A percentile compares a stretch with the other conserved stretches of the same genome.
phyloP scores from a whole-genome alignment of 1,284 basidiomycete species.

The Neolentinus lepideus region DNA sequence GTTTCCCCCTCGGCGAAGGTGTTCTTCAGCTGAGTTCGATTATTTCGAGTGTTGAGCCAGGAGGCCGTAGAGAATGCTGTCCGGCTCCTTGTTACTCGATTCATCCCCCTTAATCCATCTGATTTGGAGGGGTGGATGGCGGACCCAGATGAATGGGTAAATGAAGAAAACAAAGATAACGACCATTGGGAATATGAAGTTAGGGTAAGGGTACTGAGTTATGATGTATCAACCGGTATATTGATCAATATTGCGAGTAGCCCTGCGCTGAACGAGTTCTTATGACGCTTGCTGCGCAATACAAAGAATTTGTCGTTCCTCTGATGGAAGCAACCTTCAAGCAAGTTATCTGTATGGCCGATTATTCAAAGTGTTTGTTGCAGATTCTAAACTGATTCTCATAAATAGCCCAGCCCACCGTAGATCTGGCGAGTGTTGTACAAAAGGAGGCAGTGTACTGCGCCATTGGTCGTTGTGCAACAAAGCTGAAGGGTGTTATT shows the following conservation, averaged over 20 bases:
- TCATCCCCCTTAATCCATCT: constrained; percentile 73
- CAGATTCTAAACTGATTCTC: neutral
- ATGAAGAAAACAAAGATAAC: constrained; percentile 77
- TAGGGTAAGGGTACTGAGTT: constrained; percentile 44
- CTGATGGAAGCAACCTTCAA: constrained; percentile 56
- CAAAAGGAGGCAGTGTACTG: constrained; percentile 87
- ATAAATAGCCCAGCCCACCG: constrained; percentile 39
- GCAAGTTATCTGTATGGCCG: constrained; percentile 41
- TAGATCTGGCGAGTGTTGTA: constrained; percentile 57
- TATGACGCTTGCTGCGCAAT: constrained; percentile 73
- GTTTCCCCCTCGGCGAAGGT: constrained; percentile 10
- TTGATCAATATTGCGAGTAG: constrained; percentile 27
- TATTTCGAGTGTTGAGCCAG: constrained; percentile 57
- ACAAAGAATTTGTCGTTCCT: constrained; percentile 66
- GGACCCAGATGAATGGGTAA: constrained; percentile 89
- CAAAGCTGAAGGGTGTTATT: constrained; percentile 55
- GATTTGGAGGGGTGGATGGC: constrained; percentile 77
- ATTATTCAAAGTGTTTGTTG: neutral
- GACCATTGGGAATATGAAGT: constrained; percentile 88
- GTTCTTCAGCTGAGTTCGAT: constrained; percentile 1
- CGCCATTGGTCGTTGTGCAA: constrained; percentile 77
- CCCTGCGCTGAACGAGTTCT: constrained; percentile 86
- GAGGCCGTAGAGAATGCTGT: constrained; percentile 78
- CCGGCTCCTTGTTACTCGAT: constrained; percentile 69
- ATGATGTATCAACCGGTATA: neutral